A percentile compares a stretch with the other conserved stretches of the same genome.
Evolutionary conservation across 2,329 filamentous ascomycete species (phyloP).

Genomic region (Nannizziopsis barbatae): DNA sequence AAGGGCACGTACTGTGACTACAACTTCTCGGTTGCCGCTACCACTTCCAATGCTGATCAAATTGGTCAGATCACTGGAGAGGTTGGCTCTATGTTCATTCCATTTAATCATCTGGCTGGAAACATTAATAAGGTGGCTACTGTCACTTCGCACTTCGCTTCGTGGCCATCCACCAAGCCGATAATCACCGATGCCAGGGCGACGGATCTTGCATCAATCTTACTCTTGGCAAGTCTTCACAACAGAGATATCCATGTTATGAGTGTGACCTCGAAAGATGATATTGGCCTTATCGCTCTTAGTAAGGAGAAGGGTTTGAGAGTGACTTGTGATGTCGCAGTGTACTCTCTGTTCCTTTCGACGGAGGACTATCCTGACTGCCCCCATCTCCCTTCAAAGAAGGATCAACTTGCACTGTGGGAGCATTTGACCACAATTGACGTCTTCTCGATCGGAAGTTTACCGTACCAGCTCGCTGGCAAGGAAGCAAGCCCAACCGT

Average conservation of each 20-base stretch:
- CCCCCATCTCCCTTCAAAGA: conserved; percentile 52
- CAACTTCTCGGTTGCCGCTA: conserved; percentile 67
- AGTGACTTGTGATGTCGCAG: conserved; percentile 71
- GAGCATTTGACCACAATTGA: conserved; percentile 61
- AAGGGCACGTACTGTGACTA: conserved; percentile 61
- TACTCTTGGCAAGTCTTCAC: conserved; percentile 66
- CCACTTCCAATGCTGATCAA: conserved; percentile 61
- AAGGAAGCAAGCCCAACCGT: conserved; percentile 48
- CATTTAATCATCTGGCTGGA: conserved; percentile 68
- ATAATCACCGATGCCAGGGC: conserved; percentile 72
- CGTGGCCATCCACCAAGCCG: conserved; percentile 66
- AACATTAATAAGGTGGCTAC: conserved; percentile 77
- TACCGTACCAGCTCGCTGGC: conserved; percentile 63
- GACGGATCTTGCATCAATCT: conserved; percentile 68
- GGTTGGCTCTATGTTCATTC: conserved; percentile 70
- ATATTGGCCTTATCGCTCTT: conserved; percentile 64
- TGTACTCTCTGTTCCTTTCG: conserved; percentile 66
- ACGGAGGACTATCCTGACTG: conserved; percentile 59
- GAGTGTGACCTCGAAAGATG: conserved; percentile 68
- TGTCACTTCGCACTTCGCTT: conserved; percentile 65
- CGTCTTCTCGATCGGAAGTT: conserved; percentile 66
- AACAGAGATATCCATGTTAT: conserved; percentile 69
- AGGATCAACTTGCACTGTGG: conserved; percentile 65
- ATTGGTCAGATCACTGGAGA: conserved; percentile 61
- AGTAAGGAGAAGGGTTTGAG: conserved; percentile 72